phyloP scores from a whole-genome alignment of 441 rosid genomes.

The Geranium incanum region DNA sequence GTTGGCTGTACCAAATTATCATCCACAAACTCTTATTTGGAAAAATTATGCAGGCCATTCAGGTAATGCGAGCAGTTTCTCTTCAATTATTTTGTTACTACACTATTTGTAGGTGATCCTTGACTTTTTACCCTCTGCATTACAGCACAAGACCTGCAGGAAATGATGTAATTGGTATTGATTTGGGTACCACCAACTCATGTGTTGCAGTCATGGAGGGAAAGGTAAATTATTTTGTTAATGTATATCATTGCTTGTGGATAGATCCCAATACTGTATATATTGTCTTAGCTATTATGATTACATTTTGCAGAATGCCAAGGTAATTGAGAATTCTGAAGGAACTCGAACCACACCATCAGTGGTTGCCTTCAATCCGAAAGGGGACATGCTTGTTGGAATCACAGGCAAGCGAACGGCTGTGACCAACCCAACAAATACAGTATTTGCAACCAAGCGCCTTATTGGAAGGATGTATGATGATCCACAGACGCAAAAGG shows the following conservation, averaged over 20 bases:
- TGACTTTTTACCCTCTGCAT: neutral
- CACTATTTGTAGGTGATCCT: neutral
- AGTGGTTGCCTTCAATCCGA: conserved; percentile 67
- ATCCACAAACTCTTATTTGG: conserved; percentile 37
- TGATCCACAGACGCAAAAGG: conserved; percentile 77
- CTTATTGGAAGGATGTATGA: conserved; percentile 71
- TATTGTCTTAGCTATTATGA: neutral
- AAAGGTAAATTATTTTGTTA: conserved; percentile 38
- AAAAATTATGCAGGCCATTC: conserved; percentile 56
- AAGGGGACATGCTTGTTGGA: conserved; percentile 79
- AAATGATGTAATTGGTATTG: conserved; percentile 82
- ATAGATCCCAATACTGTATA: neutral
- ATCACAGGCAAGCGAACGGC: conserved; percentile 94
- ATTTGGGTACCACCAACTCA: conserved; percentile 92
- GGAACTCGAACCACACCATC: conserved; percentile 87
- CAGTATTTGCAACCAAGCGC: conserved; percentile 71
- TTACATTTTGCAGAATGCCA: conserved; percentile 45
- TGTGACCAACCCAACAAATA: conserved; percentile 78
- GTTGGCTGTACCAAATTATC: conserved; percentile 49
- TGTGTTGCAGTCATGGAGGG: conserved; percentile 98
- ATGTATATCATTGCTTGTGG: neutral
- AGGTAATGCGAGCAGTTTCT: conserved; percentile 37
- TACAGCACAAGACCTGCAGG: conserved; percentile 78
- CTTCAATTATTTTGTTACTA: neutral
- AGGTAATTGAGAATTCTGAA: conserved; percentile 83